Percentiles rank a stretch among this genome's conserved stretches.
Conservation (phyloP, 768 basidiomycete genomes). For the Gloeopeniophorella convolvens region DNA sequence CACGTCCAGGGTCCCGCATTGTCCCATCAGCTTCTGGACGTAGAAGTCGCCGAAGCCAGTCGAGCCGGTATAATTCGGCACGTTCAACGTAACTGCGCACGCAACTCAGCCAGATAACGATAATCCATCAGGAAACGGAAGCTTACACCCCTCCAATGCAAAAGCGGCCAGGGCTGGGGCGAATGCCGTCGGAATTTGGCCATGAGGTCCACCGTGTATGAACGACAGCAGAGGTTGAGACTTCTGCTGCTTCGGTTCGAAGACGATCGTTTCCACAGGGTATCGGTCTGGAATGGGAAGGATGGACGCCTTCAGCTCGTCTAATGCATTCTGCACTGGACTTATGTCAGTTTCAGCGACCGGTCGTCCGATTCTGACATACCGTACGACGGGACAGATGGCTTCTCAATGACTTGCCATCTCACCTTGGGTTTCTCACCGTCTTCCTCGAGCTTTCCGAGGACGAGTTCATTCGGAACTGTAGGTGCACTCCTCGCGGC, state of each 20-base stretch:
- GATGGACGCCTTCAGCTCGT: constrained; percentile 7
- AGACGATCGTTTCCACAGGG: constrained; percentile 19
- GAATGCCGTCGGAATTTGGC: constrained; percentile 20
- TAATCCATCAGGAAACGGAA: neutral
- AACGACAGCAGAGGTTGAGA: constrained; percentile 17
- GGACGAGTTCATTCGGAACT: constrained; percentile 19
- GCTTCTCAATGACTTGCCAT: constrained; percentile 18
- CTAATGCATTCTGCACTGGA: constrained; percentile 12
- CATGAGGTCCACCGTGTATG: constrained; percentile 31
- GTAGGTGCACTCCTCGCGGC: constrained; percentile 19
- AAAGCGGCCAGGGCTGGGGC: constrained; percentile 15
- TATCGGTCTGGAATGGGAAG: constrained; percentile 15
- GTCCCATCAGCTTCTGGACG: constrained; percentile 26
- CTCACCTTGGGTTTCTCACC: constrained; percentile 4
- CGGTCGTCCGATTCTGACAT: neutral
- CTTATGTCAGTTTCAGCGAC: neutral
- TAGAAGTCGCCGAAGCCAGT: constrained; percentile 28
- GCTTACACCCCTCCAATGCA: constrained; percentile 24
- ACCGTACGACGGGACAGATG: constrained; percentile 9
- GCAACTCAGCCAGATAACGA: neutral
- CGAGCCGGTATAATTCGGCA: constrained; percentile 32
- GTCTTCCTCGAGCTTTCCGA: constrained; percentile 18
- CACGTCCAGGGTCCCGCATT: constrained; percentile 30
- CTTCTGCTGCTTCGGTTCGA: constrained; percentile 10
- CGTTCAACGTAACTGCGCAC: constrained; percentile 22